Evolutionary conservation across 805 yeast genomes (phyloP).

Genomic region (Spathaspora boniae): DNA sequence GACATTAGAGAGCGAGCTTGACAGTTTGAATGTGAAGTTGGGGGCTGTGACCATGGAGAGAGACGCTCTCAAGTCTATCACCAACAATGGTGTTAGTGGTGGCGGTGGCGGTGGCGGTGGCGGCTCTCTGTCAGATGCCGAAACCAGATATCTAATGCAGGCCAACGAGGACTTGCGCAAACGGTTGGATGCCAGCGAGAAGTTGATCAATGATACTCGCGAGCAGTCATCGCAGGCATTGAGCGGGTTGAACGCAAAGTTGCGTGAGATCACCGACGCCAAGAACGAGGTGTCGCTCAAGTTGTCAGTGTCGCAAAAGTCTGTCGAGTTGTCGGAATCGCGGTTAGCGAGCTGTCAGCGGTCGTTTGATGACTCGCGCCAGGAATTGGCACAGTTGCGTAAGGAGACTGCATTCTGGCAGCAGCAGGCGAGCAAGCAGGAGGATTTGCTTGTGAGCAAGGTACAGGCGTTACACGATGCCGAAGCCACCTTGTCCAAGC

Average conservation of each 20-base stretch:
- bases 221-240: constrained; percentile 42
- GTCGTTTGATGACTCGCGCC: constrained; percentile 24
- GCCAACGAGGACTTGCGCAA: constrained; percentile 27
- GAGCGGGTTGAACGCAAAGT: constrained; percentile 41
- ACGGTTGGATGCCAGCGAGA: constrained; percentile 37
- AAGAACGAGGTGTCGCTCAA: constrained; percentile 45
- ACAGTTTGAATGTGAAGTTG: constrained; percentile 47
- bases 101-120: constrained; percentile 4
- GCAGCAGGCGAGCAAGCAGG: constrained; percentile 39
- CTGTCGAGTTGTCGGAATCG: constrained; percentile 50
- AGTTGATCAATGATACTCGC: constrained; percentile 27
- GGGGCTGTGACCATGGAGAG: constrained; percentile 61
- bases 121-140: constrained; percentile 10
- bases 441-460: constrained; percentile 24
- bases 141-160: constrained; percentile 22
- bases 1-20: constrained; percentile 57
- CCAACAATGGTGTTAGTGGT: constrained; percentile 5
- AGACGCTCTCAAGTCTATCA: constrained; percentile 52
- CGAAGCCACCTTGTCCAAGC: constrained; percentile 42
- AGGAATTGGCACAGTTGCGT: constrained; percentile 25
- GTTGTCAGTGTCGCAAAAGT: constrained; percentile 53
- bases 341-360: constrained; percentile 44
- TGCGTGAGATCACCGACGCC: constrained; percentile 21
- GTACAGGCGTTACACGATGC: constrained; percentile 53
- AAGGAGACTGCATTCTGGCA: constrained; percentile 38